These are phyloP conservation scores for Phylloporus arenicola DNA, from an alignment of 768 basidiomycete genomes.

Conservation along the genomic window DNA sequence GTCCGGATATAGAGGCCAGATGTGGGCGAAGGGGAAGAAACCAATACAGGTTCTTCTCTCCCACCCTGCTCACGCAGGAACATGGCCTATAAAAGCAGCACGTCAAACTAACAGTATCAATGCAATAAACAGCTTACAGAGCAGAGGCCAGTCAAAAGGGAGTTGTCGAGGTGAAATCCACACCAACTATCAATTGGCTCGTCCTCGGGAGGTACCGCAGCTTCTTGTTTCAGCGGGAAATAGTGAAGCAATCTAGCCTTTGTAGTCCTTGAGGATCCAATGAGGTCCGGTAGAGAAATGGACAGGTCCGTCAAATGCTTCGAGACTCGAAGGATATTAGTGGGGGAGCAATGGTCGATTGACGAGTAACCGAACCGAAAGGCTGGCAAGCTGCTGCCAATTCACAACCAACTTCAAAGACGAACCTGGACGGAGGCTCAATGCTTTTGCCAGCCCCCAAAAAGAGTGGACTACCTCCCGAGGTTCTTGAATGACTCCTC, in stretches of 20 bases:
- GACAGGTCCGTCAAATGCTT: slow-evolving; percentile 58
- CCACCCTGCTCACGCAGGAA: slow-evolving; percentile 55
- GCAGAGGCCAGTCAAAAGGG: slow-evolving; percentile 86
- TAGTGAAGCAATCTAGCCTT: slow-evolving; percentile 97
- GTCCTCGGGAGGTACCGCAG: slow-evolving; percentile 39
- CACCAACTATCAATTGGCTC: slow-evolving; percentile 85
- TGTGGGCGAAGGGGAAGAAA: slow-evolving; percentile 63
- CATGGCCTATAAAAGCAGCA: slow-evolving; percentile 56
- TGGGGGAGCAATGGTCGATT: not conserved
- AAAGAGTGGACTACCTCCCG: slow-evolving; percentile 45
- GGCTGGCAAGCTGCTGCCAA: slow-evolving; percentile 86
- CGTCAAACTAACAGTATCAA: not conserved
- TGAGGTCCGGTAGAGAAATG: slow-evolving; percentile 64
- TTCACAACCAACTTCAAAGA: slow-evolving; percentile 78
- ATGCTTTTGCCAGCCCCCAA: not conserved
- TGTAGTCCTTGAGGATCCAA: slow-evolving; percentile 71
- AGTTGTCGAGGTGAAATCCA: slow-evolving; percentile 93
- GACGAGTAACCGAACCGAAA: slow-evolving; percentile 54
- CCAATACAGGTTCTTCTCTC: slow-evolving; percentile 35
- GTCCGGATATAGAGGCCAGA: slow-evolving; percentile 92
- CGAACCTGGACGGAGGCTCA: slow-evolving; percentile 43
- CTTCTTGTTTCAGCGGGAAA: slow-evolving; percentile 62
- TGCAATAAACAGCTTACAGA: slow-evolving; percentile 44
- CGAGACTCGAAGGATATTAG: slow-evolving; percentile 42
- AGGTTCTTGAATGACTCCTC: slow-evolving; percentile 85